Percentiles rank a stretch among this genome's conserved stretches.
Conservation (phyloP, 2,329 filamentous ascomycete genomes). For the Akanthomyces muscarius region DNA sequence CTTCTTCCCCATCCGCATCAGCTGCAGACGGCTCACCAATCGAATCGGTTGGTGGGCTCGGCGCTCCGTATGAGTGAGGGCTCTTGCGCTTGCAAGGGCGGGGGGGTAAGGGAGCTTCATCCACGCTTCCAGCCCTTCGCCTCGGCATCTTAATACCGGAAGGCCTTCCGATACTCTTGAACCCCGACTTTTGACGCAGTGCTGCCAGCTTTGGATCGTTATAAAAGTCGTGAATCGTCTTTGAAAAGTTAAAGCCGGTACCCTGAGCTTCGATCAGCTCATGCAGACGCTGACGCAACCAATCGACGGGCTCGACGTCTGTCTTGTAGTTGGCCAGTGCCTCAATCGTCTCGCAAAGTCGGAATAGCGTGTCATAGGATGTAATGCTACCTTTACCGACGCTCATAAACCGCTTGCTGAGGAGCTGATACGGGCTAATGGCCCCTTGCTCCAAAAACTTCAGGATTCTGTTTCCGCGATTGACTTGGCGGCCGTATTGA, state of each 20-base stretch:
- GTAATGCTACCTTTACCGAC: slow-evolving; percentile 38
- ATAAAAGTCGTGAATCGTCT: slow-evolving; percentile 51
- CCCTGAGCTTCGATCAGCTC: slow-evolving; percentile 44
- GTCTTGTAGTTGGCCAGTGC: slow-evolving; percentile 52
- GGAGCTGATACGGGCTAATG: slow-evolving; percentile 54
- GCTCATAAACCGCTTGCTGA: slow-evolving; percentile 48
- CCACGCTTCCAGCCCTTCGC: not conserved
- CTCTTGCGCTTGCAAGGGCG: slow-evolving; percentile 12
- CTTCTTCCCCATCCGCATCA: not conserved
- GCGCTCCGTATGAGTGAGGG: not conserved
- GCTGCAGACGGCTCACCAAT: not conserved
- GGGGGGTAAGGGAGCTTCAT: slow-evolving; percentile 19
- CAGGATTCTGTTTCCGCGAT: slow-evolving; percentile 50
- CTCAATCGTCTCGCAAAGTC: slow-evolving; percentile 49
- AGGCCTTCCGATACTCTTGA: slow-evolving; percentile 54
- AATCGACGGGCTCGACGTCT: slow-evolving; percentile 50
- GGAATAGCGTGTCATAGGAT: slow-evolving; percentile 55
- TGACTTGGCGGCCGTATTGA: slow-evolving; percentile 52
- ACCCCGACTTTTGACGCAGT: slow-evolving; percentile 50
- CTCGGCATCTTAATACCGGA: slow-evolving; percentile 40
- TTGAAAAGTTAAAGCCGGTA: slow-evolving; percentile 47
- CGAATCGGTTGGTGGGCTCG: not conserved
- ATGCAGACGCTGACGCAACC: slow-evolving; percentile 54
- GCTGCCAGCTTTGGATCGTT: slow-evolving; percentile 50
- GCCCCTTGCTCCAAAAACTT: slow-evolving; percentile 48